Conservation (phyloP, 2,329 filamentous ascomycete genomes). For the Alternaria arborescens region DNA sequence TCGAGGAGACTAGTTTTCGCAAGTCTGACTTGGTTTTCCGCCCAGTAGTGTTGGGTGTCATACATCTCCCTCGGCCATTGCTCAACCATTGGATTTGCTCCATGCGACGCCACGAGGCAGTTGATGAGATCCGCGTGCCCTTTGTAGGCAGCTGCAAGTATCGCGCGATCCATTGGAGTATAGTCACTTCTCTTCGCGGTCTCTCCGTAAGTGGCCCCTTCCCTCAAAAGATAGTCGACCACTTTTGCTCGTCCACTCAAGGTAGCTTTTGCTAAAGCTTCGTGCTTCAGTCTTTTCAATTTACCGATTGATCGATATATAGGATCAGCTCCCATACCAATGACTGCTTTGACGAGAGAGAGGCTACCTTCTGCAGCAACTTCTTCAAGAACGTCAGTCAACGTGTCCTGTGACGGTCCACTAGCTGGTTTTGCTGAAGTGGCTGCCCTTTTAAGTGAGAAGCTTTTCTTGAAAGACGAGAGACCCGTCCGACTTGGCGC, state of each 20-base stretch:
- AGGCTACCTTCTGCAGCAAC: conserved; percentile 25
- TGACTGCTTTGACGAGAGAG: conserved; percentile 22
- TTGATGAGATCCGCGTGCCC: conserved; percentile 23
- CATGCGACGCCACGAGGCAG: conserved; percentile 25
- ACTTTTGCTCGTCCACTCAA: conserved; percentile 22
- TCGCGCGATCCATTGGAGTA: conserved; percentile 22
- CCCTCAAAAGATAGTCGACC: conserved; percentile 24
- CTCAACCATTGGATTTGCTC: conserved; percentile 27
- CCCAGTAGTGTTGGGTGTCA: conserved; percentile 30
- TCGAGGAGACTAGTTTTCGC: conserved; percentile 29
- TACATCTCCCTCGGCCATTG: conserved; percentile 32
- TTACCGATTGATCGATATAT: conserved; percentile 16
- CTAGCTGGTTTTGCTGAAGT: conserved; percentile 11
- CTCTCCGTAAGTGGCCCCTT: conserved; percentile 27
- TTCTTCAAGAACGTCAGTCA: conserved; percentile 26
- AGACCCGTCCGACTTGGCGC: conserved; percentile 13
- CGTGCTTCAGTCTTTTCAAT: conserved; percentile 27
- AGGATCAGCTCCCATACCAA: conserved; percentile 20
- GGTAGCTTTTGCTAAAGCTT: conserved; percentile 28
- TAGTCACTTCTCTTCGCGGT: conserved; percentile 17
- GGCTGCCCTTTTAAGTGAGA: conserved; percentile 19
- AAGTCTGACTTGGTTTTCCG: conserved; percentile 21
- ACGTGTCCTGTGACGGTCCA: conserved; percentile 8
- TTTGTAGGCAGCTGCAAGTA: conserved; percentile 28
- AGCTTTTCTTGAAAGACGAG: conserved; percentile 19